These are phyloP conservation scores for Saturnispora gosingensis DNA, from an alignment of 805 yeast genomes.

Conservation along the genomic window DNA sequence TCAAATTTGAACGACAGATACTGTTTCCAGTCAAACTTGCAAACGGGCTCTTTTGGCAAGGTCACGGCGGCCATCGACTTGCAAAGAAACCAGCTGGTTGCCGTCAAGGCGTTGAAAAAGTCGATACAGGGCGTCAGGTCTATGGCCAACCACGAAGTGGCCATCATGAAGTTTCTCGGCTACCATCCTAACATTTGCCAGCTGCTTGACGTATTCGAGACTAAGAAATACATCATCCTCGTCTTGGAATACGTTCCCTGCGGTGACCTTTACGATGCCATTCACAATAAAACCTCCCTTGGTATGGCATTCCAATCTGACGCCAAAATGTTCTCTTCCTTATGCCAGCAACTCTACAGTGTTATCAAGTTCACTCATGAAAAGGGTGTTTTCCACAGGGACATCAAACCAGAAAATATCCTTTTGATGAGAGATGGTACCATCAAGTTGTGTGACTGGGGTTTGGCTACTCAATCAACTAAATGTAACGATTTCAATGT, in stretches of 20 bases:
- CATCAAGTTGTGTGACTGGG: slow-evolving; percentile 68
- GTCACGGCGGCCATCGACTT: slow-evolving; percentile 45
- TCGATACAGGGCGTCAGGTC: slow-evolving; percentile 31
- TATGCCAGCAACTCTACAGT: slow-evolving; percentile 40
- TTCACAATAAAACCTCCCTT: slow-evolving; percentile 25
- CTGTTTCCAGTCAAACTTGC: slow-evolving; percentile 35
- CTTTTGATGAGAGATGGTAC: slow-evolving; percentile 41
- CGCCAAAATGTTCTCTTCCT: slow-evolving; percentile 16
- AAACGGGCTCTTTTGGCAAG: slow-evolving; percentile 53
- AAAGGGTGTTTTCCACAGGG: slow-evolving; percentile 56
- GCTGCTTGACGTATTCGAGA: slow-evolving; percentile 48
- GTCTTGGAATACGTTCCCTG: slow-evolving; percentile 58
- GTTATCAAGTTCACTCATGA: slow-evolving; percentile 50
- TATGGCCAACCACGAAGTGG: slow-evolving; percentile 49
- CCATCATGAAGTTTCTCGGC: slow-evolving; percentile 33
- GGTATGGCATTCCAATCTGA: slow-evolving; percentile 23
- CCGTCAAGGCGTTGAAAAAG: slow-evolving; percentile 46
- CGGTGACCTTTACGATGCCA: slow-evolving; percentile 61
- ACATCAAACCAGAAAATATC: slow-evolving; percentile 66
- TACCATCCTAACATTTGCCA: slow-evolving; percentile 48
- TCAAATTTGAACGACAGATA: slow-evolving; percentile 32
- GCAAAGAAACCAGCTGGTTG: slow-evolving; percentile 30
- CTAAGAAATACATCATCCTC: slow-evolving; percentile 40
- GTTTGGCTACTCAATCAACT: slow-evolving; percentile 40
- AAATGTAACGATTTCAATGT: slow-evolving; percentile 32